phyloP scores from a whole-genome alignment of 495 filamentous ascomycete species.

The Friedmanniomyces simplex region DNA sequence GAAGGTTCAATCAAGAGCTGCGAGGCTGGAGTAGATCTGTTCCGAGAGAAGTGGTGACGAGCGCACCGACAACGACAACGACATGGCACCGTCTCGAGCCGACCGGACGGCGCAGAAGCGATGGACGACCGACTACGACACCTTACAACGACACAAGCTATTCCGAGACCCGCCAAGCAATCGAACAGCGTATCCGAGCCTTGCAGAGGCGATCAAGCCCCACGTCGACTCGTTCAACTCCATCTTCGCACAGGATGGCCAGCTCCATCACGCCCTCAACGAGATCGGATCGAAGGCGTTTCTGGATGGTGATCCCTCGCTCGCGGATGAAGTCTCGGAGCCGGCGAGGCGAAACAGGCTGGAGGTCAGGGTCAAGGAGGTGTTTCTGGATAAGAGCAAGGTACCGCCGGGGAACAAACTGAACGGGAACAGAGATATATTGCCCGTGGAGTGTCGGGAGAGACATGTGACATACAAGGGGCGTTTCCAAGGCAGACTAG shows the following conservation, averaged over 20 bases:
- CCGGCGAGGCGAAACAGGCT: slow-evolving; percentile 54
- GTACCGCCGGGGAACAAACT: slow-evolving; percentile 73
- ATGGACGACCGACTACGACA: slow-evolving; percentile 78
- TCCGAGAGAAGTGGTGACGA: too few relatives aligned
- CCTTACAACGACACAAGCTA: slow-evolving; percentile 68
- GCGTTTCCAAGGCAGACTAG: slow-evolving; percentile 66
- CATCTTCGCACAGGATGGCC: slow-evolving; percentile 59
- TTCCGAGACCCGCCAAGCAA: slow-evolving; percentile 82
- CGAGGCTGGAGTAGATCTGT: not conserved
- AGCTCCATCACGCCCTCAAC: slow-evolving; percentile 64
- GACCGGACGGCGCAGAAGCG: slow-evolving; percentile 40
- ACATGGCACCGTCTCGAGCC: slow-evolving; percentile 43
- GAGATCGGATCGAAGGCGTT: slow-evolving; percentile 87
- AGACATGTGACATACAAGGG: slow-evolving; percentile 86
- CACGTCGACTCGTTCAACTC: slow-evolving; percentile 95
- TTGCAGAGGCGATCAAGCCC: slow-evolving; percentile 71
- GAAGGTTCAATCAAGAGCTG: too few relatives aligned
- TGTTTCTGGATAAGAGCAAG: slow-evolving; percentile 65
- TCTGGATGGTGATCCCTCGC: slow-evolving; percentile 57
- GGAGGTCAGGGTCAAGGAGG: slow-evolving; percentile 59
- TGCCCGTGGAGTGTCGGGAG: slow-evolving; percentile 88
- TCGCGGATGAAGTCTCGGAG: slow-evolving; percentile 28
- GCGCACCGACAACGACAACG: slow-evolving; percentile 13
- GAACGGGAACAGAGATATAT: slow-evolving; percentile 67
- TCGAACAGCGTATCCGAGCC: slow-evolving; percentile 73